Percentiles rank a stretch among this genome's conserved stretches.
These are phyloP conservation scores for Talaromyces sp. DNA, from an alignment of 2,329 filamentous ascomycete genomes.

Conservation along the genomic window DNA sequence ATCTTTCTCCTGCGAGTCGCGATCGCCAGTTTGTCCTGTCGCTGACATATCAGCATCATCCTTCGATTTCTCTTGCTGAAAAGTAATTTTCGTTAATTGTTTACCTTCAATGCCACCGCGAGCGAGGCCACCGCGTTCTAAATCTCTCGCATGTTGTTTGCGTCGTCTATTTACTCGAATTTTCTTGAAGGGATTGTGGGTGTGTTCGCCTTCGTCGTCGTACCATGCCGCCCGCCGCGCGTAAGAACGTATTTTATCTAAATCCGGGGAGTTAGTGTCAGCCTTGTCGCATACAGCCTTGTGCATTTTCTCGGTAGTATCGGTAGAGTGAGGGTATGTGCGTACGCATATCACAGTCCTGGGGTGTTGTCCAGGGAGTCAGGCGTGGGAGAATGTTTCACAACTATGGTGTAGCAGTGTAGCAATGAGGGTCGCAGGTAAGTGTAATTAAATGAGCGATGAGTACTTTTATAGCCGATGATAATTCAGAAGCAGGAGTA, in stretches of 20 bases:
- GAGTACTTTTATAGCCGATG: background rate
- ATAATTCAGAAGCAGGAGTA: background rate
- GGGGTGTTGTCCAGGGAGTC: background rate
- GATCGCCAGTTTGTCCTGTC: background rate
- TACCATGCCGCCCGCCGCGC: constrained; percentile 36
- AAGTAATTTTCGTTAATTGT: constrained; percentile 18
- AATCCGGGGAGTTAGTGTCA: background rate
- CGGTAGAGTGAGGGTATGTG: background rate
- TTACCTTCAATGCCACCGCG: constrained; percentile 25
- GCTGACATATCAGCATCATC: constrained; percentile 22
- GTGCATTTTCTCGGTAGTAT: background rate
- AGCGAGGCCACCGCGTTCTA: constrained; percentile 30
- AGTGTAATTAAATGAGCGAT: background rate
- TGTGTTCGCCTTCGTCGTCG: constrained; percentile 37
- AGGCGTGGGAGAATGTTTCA: background rate
- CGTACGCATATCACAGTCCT: background rate
- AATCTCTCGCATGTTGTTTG: constrained; percentile 24
- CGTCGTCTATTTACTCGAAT: constrained; percentile 30
- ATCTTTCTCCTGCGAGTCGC: constrained; percentile 5
- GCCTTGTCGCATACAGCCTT: background rate
- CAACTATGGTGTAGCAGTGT: background rate
- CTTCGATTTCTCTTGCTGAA: constrained; percentile 26
- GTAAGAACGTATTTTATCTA: constrained; percentile 40
- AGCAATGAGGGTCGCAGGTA: background rate
- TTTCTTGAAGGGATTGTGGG: constrained; percentile 43